Percentiles rank a stretch among this genome's conserved stretches.
Evolutionary conservation across 2,329 filamentous ascomycete genomes (phyloP).

Genomic region (Claviceps pusilla): DNA sequence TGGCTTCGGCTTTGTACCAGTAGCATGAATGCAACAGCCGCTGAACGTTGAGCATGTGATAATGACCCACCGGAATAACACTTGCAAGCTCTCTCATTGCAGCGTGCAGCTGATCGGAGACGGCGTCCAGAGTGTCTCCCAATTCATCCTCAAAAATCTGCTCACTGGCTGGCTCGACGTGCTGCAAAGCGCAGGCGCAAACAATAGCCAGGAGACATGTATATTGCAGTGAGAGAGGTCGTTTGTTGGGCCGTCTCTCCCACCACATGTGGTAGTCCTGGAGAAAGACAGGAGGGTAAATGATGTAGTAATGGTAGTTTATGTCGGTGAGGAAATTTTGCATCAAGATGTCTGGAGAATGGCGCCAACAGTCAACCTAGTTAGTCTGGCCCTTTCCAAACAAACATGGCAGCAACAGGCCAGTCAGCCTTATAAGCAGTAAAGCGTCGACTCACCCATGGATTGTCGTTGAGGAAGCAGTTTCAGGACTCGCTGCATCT

Average conservation of each 20-base stretch:
- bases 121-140: conserved; percentile 8
- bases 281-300: conserved; percentile 16
- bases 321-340: conserved; percentile 16
- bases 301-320: conserved; percentile 20
- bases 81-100: conserved; percentile 13
- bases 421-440: background rate
- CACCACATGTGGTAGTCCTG: conserved; percentile 19
- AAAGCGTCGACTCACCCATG: conserved; percentile 11
- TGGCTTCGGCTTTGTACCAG: conserved; percentile 20
- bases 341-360: conserved; percentile 13
- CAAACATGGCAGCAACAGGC: too few relatives aligned
- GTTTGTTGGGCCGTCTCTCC: conserved; percentile 9
- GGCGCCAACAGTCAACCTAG: background rate
- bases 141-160: conserved; percentile 10
- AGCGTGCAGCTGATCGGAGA: conserved; percentile 13
- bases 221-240: conserved; percentile 14
- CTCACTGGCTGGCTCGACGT: conserved; percentile 11
- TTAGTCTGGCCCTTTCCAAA: background rate
- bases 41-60: conserved; percentile 16
- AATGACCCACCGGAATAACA: conserved; percentile 14
- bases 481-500: conserved; percentile 12
- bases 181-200: conserved; percentile 16
- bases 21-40: conserved; percentile 17
- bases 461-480: conserved; percentile 12
- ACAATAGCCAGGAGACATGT: conserved; percentile 17